Evolutionary conservation across 1,139 yeast genomes (phyloP), one percentile per base, ranked within the genome.

Genomic region (Pichia sp.): DNA sequence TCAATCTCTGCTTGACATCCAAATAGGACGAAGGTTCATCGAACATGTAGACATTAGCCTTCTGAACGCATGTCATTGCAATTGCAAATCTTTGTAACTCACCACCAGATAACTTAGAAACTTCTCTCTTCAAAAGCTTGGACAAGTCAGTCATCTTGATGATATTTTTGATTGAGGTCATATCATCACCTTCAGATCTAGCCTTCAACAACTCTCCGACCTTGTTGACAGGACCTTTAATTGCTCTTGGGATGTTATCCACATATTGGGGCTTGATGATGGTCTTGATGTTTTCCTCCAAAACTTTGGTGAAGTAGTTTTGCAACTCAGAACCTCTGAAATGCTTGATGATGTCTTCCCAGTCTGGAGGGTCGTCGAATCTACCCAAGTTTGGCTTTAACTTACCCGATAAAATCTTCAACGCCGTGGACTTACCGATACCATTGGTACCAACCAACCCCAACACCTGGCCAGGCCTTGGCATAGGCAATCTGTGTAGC

Each of bases 401-500:
- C 73, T 92, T 93, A 69, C 98, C 99, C n/a, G 98, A 96, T 65
- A 93, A 81, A 70, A 93, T 92, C 76, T 93, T 93, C 69, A 93
- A 79, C 10, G 99, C 99, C n/a, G 99, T 93, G 12, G 96, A 87
- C 71, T 93, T 93, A 67, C 99, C 99, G 68, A 93, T 93, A 90
- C 99, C 99, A 78, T 93, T 93, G 57, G 98, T 89, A 69, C 99
- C 99, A 51, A 93, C 99, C 64, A 93, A 80, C 62, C 99, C 99
- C 63, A 93, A 79, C 49, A 93, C 99, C 75, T 93, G 99, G 58
- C 98, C 99, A 6, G 99, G 98, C 75, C 99, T 87, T 63, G 99
- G 99, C 58, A 97, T 92, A 27, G 99, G 99, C 66, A 93, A 79
- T 73, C 99, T 83, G 72, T 93, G 99, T 67, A 93, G 81, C 74